Base-by-base conservation (phyloP, 495 filamentous ascomycete species). In the Aspergillus cavernicola region DNA sequence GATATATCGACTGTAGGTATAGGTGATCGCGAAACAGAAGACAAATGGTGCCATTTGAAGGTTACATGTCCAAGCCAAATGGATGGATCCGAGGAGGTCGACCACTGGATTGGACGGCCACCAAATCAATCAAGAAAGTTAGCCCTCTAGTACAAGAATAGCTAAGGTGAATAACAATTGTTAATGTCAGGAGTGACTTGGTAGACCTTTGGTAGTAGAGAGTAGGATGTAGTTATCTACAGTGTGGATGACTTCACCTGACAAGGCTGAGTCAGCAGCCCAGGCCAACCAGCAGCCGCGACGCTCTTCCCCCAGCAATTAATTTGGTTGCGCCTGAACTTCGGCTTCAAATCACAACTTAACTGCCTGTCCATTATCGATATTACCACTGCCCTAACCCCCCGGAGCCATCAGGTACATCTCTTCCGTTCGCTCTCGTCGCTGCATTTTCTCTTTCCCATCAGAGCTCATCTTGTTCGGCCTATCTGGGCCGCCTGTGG, bases 181-280 rank as follows among this genome's bases (percentile, higher is more conserved):
- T 13, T 13, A 29, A 29, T 29, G 5, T 29, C 26, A 29, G 26
- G 9, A 29, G 26, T 29, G n/a, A n/a, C n/a, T n/a, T n/a, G n/a
- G n/a, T n/a, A n/a, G n/a, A n/a, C n/a, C n/a, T n/a, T n/a, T n/a
- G n/a, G n/a, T n/a, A 29, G 10, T 4, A 16, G 13, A 57, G 50
- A 32, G n/a, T 33, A 16, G 11, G 22, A 16, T 20, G 26, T n/a
- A n/a, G n/a, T n/a, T n/a, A n/a, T n/a, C n/a, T n/a, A n/a, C n/a
- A n/a, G n/a, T n/a, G 16, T 13, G 55, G 48, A 64, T 65, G 62
- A 65, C 62, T 61, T 62, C 62, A 65, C 62, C 56, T 59, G 59
- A 61, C 56, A 42, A 19, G 31, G 61, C 55, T 61, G 56, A 59
- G 55, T 61, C 56, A 64, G 52, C 60, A 24, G 22, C 35, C 45